Evolutionary conservation across 2,329 filamentous ascomycete species (phyloP).

Genomic region (Domatiomyces catenatus): DNA sequence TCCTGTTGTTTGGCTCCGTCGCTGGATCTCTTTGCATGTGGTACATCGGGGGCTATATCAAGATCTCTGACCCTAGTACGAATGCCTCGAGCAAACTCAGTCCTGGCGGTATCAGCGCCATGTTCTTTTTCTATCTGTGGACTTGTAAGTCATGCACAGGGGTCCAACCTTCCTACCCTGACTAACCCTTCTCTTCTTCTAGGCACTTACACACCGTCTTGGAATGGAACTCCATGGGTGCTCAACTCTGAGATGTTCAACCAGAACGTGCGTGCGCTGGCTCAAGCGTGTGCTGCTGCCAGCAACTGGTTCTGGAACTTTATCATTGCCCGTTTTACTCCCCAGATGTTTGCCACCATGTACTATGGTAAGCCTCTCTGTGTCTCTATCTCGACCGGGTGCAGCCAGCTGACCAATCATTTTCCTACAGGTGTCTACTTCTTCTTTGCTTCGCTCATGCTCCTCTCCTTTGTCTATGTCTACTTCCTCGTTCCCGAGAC

Average conservation of each 20-base stretch:
- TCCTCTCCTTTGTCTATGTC: slow-evolving; percentile 42
- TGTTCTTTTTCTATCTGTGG: slow-evolving; percentile 58
- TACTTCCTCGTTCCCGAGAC: slow-evolving; percentile 52
- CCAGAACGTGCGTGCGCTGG: slow-evolving; percentile 51
- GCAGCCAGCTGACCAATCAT: not conserved
- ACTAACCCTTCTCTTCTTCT: not conserved
- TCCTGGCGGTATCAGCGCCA: slow-evolving; percentile 42
- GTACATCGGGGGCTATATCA: slow-evolving; percentile 48
- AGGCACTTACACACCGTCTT: slow-evolving; percentile 54
- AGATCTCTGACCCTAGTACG: slow-evolving; percentile 25
- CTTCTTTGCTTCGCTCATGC: slow-evolving; percentile 51
- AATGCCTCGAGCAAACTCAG: slow-evolving; percentile 24
- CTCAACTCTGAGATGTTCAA: slow-evolving; percentile 51
- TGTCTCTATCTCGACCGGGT: slow-evolving; percentile 7
- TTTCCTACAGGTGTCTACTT: slow-evolving; percentile 44
- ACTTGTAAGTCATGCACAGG: slow-evolving; percentile 24
- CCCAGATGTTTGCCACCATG: slow-evolving; percentile 27
- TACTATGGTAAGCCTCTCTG: slow-evolving; percentile 25
- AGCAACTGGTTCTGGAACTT: slow-evolving; percentile 64
- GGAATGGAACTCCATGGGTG: slow-evolving; percentile 65
- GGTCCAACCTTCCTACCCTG: not conserved
- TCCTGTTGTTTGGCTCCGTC: slow-evolving; percentile 49
- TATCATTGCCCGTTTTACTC: slow-evolving; percentile 46
- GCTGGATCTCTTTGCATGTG: slow-evolving; percentile 51
- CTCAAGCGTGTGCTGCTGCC: slow-evolving; percentile 55